Evolutionary conservation across 139 green algal species (phyloP), one percentile per base, ranked within the genome.

Genomic region (Chlorella sp.): DNA sequence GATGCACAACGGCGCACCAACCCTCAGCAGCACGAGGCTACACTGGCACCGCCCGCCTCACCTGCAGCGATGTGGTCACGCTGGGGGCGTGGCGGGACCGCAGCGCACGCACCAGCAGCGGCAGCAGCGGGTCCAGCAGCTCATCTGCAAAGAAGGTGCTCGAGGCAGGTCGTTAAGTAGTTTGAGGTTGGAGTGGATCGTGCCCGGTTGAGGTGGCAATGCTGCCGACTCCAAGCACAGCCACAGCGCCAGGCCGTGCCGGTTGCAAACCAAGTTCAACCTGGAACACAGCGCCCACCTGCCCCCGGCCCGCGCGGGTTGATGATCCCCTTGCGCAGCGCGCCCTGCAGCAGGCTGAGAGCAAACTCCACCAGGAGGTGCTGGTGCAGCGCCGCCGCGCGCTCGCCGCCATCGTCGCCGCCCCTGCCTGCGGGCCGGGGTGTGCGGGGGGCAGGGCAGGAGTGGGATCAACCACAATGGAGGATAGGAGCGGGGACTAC

Each of bases 331-430:
- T 90, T 91, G 76, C 89, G 89, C 75, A 95, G 60, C 30, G 51
- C 76, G 0, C 67, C 70, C 13, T 90, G 85, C 68, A 98, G 88
- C 87, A 98, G 78, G 69, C 87, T 90, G 43, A 99, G 87, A 11
- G 92, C 94, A 84, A 98, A 95, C 83, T 96, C 92, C 14, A 94
- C 84, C 76, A 98, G 30, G 81, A 98, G 87, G 73, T 95, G 86
- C 75, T 95, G 86, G 85, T 98, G 94, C 34, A 89, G 87, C 22
- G 90, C 88, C 26, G 78, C 90, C 14, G 44, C 70, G 0, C 36
- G 67, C 32, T 75, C 77, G 2, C 36, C 73, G 40, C n/a, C 67
- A 19, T 36, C 40, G 38, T 20, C 58, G 19, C 81, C 58, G 43
- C 73, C 70, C 30, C 11, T 64, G n/a, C 30, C 51, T 81, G 81